These are phyloP conservation scores for Gloeopeniophorella convolvens DNA, from an alignment of 768 basidiomycete genomes.

Conservation along the genomic window DNA sequence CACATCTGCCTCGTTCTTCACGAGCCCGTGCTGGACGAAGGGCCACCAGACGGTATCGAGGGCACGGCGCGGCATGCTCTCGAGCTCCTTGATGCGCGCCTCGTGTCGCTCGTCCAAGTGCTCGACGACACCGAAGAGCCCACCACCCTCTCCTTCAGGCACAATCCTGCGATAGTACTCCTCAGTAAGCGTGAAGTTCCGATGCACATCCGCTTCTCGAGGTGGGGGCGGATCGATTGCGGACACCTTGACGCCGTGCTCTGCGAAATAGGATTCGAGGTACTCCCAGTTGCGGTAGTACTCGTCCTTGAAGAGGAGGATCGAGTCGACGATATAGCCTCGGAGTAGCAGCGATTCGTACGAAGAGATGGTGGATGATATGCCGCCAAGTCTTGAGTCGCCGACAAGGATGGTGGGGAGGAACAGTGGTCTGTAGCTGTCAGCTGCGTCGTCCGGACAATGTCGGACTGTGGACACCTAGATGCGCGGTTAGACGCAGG, in stretches of 20 bases:
- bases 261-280: slow-evolving; percentile 69
- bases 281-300: slow-evolving; percentile 90
- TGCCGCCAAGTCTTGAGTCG: slow-evolving; percentile 87
- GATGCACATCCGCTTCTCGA: slow-evolving; percentile 33
- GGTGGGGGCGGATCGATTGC: slow-evolving; percentile 56
- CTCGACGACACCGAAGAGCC: slow-evolving; percentile 42
- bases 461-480: slow-evolving; percentile 90
- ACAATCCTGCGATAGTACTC: slow-evolving; percentile 62
- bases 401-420: slow-evolving; percentile 85
- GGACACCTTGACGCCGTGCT: slow-evolving; percentile 53
- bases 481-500: slow-evolving; percentile 7
- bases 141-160: slow-evolving; percentile 29
- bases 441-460: slow-evolving; percentile 82
- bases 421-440: slow-evolving; percentile 79
- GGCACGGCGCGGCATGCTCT: slow-evolving; percentile 72
- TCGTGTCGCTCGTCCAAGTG: slow-evolving; percentile 60
- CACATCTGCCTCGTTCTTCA: slow-evolving; percentile 66
- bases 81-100: slow-evolving; percentile 62
- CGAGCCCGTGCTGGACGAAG: slow-evolving; percentile 83
- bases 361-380: slow-evolving; percentile 86
- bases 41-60: slow-evolving; percentile 92
- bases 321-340: slow-evolving; percentile 81
- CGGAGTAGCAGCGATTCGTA: slow-evolving; percentile 89
- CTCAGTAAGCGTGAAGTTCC: slow-evolving; percentile 51
- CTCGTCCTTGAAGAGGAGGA: slow-evolving; percentile 76